phyloP scores from a whole-genome alignment of 805 yeast species.

The Starmera caribaea region DNA sequence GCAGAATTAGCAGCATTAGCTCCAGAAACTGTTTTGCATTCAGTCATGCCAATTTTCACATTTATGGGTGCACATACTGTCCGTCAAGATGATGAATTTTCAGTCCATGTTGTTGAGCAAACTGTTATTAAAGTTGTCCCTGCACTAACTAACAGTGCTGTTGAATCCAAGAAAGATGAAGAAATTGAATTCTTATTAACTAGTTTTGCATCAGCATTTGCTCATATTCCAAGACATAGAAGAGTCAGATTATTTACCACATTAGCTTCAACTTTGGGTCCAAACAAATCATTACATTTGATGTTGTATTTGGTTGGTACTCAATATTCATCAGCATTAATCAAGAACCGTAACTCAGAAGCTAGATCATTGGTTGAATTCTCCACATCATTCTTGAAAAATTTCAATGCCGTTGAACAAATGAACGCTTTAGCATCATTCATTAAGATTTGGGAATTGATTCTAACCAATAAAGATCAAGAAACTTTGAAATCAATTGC shows the following conservation, averaged over 20 bases:
- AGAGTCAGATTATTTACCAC: conserved; percentile 78
- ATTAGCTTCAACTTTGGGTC: conserved; percentile 66
- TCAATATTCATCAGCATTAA: conserved; percentile 50
- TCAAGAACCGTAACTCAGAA: conserved; percentile 54
- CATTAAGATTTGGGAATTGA: conserved; percentile 37
- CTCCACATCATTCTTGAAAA: conserved; percentile 55
- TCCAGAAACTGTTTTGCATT: conserved; percentile 86
- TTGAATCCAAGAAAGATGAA: conserved; percentile 31
- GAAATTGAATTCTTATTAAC: conserved; percentile 80
- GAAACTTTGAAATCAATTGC: conserved; percentile 14
- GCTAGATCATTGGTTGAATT: conserved; percentile 64
- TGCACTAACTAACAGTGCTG: conserved; percentile 53
- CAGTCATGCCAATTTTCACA: conserved; percentile 99
- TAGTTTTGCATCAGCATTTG: conserved; percentile 89
- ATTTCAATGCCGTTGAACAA: conserved; percentile 62
- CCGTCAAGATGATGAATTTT: conserved; percentile 93
- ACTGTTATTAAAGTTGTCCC: conserved; percentile 88
- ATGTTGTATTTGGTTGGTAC: conserved; percentile 73
- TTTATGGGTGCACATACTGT: conserved; percentile 98
- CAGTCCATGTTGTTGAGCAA: conserved; percentile 85
- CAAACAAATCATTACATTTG: conserved; percentile 55
- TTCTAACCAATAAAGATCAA: conserved; percentile 25
- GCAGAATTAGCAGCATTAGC: conserved; percentile 81
- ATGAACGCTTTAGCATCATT: conserved; percentile 42
- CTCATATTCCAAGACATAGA: conserved; percentile 94